phyloP scores from a whole-genome alignment of 1,284 basidiomycete genomes.

The Xerocomus minutiporus region DNA sequence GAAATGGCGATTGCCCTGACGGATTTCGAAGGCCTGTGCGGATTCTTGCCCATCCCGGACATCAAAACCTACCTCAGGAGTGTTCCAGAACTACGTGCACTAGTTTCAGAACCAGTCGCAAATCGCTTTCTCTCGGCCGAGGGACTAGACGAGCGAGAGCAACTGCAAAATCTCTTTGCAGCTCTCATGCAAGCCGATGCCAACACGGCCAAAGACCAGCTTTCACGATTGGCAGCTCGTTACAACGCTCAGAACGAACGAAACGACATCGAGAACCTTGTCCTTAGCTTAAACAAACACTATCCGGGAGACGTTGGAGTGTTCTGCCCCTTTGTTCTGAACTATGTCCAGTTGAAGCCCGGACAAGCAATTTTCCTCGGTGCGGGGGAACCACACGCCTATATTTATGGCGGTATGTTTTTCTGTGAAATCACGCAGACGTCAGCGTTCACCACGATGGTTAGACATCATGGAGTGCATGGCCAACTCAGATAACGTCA shows the following conservation, averaged over 20 bases:
- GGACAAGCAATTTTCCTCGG: conserved; percentile 94
- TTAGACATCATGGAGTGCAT: conserved; percentile 96
- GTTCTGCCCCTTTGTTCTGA: conserved; percentile 90
- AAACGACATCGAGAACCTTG: conserved; percentile 58
- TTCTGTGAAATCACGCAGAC: neutral
- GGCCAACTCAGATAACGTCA: conserved; percentile 98
- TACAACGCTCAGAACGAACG: conserved; percentile 51
- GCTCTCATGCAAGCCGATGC: conserved; percentile 76
- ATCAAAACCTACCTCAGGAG: conserved; percentile 65
- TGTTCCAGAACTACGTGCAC: conserved; percentile 75
- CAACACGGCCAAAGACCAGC: conserved; percentile 47
- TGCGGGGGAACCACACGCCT: conserved; percentile 96
- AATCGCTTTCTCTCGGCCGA: conserved; percentile 46
- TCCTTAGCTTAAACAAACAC: conserved; percentile 71
- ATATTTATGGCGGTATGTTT: conserved; percentile 77
- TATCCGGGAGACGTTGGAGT: conserved; percentile 93
- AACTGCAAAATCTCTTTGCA: conserved; percentile 61
- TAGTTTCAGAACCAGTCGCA: conserved; percentile 60
- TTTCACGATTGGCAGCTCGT: conserved; percentile 58
- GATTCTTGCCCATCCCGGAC: conserved; percentile 76
- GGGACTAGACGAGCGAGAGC: conserved; percentile 44
- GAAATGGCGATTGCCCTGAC: conserved; percentile 98
- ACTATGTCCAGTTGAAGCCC: conserved; percentile 74
- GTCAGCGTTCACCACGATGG: conserved; percentile 8
- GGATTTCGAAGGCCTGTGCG: conserved; percentile 87